Conservation (phyloP, 1,284 basidiomycete genomes). For the Naganishia liquefaciens region DNA sequence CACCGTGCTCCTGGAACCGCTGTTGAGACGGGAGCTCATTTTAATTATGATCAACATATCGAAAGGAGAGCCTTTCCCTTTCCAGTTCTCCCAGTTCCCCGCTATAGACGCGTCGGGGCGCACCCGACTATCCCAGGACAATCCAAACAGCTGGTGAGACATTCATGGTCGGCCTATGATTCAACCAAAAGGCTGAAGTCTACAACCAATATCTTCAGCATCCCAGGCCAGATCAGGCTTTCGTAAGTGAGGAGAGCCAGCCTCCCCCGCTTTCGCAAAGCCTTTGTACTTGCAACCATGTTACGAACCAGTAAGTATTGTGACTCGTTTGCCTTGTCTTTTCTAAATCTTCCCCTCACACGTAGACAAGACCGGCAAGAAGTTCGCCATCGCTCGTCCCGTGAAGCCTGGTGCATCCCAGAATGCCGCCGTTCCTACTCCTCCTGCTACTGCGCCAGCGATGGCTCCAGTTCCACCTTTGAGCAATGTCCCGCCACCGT, state of each 20-base stretch:
- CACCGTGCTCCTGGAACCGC: conserved; percentile 30
- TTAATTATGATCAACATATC: neutral
- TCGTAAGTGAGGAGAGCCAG: too few relatives aligned
- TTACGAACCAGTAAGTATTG: conserved; percentile 21
- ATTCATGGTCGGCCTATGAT: neutral
- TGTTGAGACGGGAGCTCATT: neutral
- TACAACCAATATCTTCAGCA: too few relatives aligned
- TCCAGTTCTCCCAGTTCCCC: too few relatives aligned
- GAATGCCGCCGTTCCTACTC: conserved; percentile 1
- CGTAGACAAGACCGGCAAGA: conserved; percentile 27
- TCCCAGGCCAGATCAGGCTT: too few relatives aligned
- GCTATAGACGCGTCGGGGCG: neutral
- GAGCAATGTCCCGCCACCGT: neutral
- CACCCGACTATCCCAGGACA: neutral
- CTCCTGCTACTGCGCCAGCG: neutral
- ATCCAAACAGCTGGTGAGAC: neutral
- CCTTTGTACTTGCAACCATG: neutral
- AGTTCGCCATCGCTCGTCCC: conserved; percentile 21
- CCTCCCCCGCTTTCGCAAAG: neutral
- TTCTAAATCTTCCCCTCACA: neutral
- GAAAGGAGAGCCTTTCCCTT: too few relatives aligned
- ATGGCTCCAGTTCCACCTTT: neutral
- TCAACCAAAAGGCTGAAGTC: too few relatives aligned
- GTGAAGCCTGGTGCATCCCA: conserved; percentile 2
- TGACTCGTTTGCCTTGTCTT: neutral